Conservation (phyloP, 2,329 filamentous ascomycete species). For the Didymella pinodella region DNA sequence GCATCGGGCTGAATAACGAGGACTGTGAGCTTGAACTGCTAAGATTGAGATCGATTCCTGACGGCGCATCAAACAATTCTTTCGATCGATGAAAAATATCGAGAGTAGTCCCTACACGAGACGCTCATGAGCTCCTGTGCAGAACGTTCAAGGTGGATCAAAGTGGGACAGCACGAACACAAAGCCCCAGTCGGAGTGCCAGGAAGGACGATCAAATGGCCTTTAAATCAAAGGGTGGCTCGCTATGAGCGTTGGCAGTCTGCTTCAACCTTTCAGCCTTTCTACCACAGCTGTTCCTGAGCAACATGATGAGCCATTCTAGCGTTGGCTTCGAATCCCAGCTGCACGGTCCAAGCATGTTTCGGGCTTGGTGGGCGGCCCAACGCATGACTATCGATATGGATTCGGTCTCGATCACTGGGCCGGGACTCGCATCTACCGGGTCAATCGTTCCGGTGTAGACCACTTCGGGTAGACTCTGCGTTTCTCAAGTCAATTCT, state of each 20-base stretch:
- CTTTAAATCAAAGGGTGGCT: not conserved
- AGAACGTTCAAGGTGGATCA: not conserved
- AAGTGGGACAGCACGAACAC: slow-evolving; percentile 2
- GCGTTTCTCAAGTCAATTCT: not conserved
- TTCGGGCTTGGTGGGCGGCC: not conserved
- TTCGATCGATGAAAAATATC: not conserved
- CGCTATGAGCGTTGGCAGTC: not conserved
- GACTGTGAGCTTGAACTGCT: no score
- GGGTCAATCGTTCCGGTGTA: slow-evolving; percentile 4
- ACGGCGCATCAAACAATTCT: no score
- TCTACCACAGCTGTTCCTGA: not conserved
- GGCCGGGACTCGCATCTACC: not conserved
- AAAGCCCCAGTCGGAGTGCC: not conserved
- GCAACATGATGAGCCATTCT: not conserved
- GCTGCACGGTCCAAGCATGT: not conserved
- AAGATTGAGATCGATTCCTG: no score
- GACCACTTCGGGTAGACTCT: not conserved
- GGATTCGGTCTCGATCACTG: slow-evolving; percentile 1
- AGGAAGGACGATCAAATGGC: no score
- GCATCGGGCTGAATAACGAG: no score
- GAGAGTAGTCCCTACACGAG: not conserved
- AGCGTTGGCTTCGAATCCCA: not conserved
- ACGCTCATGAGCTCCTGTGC: not conserved
- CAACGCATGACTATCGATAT: not conserved
- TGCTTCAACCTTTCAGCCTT: not conserved